Percentiles rank a stretch among this genome's conserved stretches.
Evolutionary conservation across 2,329 filamentous ascomycete species (phyloP).

Genomic region (Fusarium newnesense): DNA sequence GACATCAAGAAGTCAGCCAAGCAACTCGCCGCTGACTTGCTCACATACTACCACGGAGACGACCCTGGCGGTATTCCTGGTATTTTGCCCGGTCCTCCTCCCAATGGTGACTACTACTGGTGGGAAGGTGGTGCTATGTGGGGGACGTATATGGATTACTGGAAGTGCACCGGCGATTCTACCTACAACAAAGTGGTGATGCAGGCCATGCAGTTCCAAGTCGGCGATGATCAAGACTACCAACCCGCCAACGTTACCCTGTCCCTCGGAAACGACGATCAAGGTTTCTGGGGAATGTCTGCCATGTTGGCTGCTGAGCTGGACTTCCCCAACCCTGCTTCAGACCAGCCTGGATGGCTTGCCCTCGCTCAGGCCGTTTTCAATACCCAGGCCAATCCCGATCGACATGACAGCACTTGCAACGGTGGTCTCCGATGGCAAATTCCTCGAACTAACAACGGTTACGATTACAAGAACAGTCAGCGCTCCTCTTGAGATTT

Average conservation of each 20-base stretch:
- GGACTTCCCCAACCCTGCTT: constrained; percentile 65
- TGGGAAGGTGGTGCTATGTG: constrained; percentile 74
- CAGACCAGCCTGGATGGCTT: constrained; percentile 62
- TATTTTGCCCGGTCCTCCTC: constrained; percentile 60
- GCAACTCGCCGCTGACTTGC: constrained; percentile 55
- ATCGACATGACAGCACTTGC: constrained; percentile 67
- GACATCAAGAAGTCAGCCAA: constrained; percentile 53
- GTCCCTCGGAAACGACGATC: constrained; percentile 71
- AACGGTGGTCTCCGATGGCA: constrained; percentile 80
- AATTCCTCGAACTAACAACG: constrained; percentile 77
- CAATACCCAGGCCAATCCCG: constrained; percentile 62
- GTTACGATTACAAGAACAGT: constrained; percentile 80
- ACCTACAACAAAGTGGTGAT: constrained; percentile 67
- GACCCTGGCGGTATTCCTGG: constrained; percentile 56
- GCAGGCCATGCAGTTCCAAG: constrained; percentile 63
- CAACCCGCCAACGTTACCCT: constrained; percentile 65
- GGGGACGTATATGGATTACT: constrained; percentile 72
- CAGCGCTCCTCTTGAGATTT: constrained; percentile 4
- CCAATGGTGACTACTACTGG: constrained; percentile 67
- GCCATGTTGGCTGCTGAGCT: constrained; percentile 69
- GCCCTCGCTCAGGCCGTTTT: constrained; percentile 73
- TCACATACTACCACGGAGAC: constrained; percentile 60
- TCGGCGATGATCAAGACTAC: constrained; percentile 63
- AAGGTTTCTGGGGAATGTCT: constrained; percentile 74
- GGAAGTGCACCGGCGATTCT: constrained; percentile 68